Conservation (phyloP, 192 early-diverging fungal species). For the Coemansia sp. region DNA sequence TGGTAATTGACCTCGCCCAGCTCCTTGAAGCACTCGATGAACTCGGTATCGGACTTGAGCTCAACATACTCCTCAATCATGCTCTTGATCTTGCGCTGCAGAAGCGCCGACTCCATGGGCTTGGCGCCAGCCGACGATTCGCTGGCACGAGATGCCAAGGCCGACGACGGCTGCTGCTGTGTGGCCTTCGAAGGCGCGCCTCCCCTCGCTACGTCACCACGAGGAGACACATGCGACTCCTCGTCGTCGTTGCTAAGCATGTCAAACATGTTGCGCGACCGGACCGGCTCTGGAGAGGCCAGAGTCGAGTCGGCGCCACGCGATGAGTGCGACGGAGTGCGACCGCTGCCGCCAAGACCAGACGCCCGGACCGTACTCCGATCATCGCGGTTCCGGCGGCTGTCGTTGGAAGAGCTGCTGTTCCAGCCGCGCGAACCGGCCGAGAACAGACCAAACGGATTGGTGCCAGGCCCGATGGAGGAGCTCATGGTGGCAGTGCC, state of each 20-base stretch:
- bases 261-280: conserved; percentile 52
- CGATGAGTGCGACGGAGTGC: conserved; percentile 51
- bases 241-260: conserved; percentile 48
- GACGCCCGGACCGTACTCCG: conserved; percentile 18
- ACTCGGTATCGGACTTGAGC: conserved; percentile 61
- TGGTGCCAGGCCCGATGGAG: conserved; percentile 9
- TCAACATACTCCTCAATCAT: conserved; percentile 65
- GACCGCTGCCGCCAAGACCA: conserved; percentile 36
- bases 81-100: conserved; percentile 56
- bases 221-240: conserved; percentile 38
- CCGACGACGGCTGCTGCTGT: conserved; percentile 3
- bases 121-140: conserved; percentile 22
- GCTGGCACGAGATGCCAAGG: conserved; percentile 16
- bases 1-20: conserved; percentile 61
- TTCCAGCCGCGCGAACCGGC: conserved; percentile 58
- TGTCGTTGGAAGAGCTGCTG: conserved; percentile 45
- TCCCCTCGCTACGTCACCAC: conserved; percentile 32
- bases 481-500: conserved; percentile 13
- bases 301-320: conserved; percentile 49
- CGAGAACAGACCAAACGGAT: conserved; percentile 33
- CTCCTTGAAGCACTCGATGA: conserved; percentile 70
- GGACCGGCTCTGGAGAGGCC: conserved; percentile 50
- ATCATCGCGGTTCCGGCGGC: conserved; percentile 42
- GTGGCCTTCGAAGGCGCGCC: conserved; percentile 18
- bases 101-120: conserved; percentile 53